Evolutionary conservation across 495 filamentous ascomycete species (phyloP).

Genomic region (Lasiosphaeria ovina): DNA sequence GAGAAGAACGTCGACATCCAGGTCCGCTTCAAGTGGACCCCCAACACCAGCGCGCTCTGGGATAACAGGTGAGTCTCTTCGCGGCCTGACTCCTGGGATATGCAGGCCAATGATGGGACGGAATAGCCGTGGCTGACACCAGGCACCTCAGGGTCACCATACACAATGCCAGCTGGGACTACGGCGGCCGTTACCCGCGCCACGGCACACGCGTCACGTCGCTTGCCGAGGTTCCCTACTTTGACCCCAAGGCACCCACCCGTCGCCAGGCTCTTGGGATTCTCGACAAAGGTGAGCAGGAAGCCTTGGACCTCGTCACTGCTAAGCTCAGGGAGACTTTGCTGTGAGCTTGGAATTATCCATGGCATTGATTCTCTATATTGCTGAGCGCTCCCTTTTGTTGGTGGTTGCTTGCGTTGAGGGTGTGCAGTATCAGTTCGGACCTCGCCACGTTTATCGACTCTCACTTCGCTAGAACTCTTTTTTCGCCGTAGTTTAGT

Average conservation of each 20-base stretch:
- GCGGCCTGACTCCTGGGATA: not conserved
- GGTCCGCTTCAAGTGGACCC: constrained; percentile 64
- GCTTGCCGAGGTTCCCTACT: constrained; percentile 66
- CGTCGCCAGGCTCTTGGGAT: constrained; percentile 58
- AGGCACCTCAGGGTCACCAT: constrained; percentile 55
- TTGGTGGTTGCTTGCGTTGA: too few species aligned
- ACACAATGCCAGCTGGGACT: constrained; percentile 68
- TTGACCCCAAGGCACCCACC: constrained; percentile 55
- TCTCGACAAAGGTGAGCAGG: constrained; percentile 38
- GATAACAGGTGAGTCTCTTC: constrained; percentile 54
- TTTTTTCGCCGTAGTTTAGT: too few species aligned
- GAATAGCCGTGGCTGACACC: not conserved
- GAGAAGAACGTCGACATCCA: constrained; percentile 68
- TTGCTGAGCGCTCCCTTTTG: too few species aligned
- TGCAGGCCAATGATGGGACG: not conserved
- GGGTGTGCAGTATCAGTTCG: too few species aligned
- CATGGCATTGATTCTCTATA: too few species aligned
- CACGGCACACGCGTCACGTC: constrained; percentile 63
- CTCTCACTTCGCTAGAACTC: too few species aligned
- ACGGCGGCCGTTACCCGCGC: constrained; percentile 59
- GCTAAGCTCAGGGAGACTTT: too few species aligned
- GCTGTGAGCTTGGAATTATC: too few species aligned
- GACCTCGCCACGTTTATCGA: too few species aligned
- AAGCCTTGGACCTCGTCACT: constrained; percentile 9
- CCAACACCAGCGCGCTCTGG: constrained; percentile 60